Percentiles rank a stretch among this genome's conserved stretches.
phyloP scores from a whole-genome alignment of 306 rosid genomes.

The Arachis hypogaea region DNA sequence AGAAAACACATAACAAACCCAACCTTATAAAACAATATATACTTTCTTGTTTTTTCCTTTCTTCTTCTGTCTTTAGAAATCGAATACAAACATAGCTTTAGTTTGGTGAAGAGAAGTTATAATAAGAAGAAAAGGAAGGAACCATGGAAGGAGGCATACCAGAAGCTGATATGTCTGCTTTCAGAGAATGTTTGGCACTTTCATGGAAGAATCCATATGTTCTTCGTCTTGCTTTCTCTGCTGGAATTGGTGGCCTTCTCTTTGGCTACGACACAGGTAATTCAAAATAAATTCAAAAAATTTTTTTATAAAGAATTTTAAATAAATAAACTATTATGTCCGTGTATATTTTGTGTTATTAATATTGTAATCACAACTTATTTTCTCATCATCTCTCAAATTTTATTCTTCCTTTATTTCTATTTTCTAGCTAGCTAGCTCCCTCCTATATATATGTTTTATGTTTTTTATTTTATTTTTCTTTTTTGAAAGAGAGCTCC shows the following conservation, averaged over 20 bases:
- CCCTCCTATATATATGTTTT: too few species aligned
- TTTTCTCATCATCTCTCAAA: neutral
- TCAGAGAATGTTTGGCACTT: constrained; percentile 66
- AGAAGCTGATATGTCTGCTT: constrained; percentile 59
- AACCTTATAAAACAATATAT: neutral
- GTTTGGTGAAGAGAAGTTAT: neutral
- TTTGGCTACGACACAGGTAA: constrained; percentile 69
- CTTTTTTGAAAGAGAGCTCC: too few species aligned
- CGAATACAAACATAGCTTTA: too few species aligned
- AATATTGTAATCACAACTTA: too few species aligned
- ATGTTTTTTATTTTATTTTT: too few species aligned
- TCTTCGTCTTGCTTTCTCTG: constrained; percentile 72
- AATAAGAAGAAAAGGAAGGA: too few species aligned
- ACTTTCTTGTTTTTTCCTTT: neutral
- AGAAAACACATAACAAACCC: too few species aligned
- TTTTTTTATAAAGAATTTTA: too few species aligned
- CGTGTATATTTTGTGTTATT: too few species aligned
- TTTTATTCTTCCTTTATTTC: neutral
- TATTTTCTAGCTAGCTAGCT: neutral
- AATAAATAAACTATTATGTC: too few species aligned
- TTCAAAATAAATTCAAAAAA: neutral
- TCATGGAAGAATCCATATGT: constrained; percentile 66
- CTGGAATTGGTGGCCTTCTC: constrained; percentile 76
- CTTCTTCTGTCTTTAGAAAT: too few species aligned
- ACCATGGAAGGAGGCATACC: constrained; percentile 66